A percentile compares a stretch with the other conserved stretches of the same genome.
Conservation (phyloP, 345 rosid species). For the Mangifera indica region DNA sequence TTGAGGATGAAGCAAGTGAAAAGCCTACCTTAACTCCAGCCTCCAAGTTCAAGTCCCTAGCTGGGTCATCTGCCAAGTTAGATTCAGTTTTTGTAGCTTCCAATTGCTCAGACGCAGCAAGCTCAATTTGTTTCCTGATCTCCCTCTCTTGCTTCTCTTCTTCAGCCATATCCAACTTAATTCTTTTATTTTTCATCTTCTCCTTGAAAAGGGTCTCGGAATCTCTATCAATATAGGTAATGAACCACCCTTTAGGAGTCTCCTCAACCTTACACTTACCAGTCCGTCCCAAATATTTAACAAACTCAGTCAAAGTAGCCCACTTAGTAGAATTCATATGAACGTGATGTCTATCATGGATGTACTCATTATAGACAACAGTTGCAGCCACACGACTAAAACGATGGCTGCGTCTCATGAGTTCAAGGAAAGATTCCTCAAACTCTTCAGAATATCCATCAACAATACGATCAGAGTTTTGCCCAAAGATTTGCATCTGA, state of each 20-base stretch:
- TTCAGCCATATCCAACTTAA: slow-evolving; percentile 69
- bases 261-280: slow-evolving; percentile 97
- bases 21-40: slow-evolving; percentile 71
- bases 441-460: slow-evolving; percentile 93
- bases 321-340: slow-evolving; percentile 93
- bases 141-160: slow-evolving; percentile 95
- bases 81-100: not conserved
- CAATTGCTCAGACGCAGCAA: slow-evolving; percentile 37
- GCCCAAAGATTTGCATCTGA: slow-evolving; percentile 90
- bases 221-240: slow-evolving; percentile 83
- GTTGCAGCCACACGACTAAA: slow-evolving; percentile 93
- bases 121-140: slow-evolving; percentile 76
- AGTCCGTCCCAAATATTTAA: slow-evolving; percentile 69
- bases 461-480: slow-evolving; percentile 68
- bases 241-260: slow-evolving; percentile 97
- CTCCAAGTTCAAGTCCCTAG: slow-evolving; percentile 52
- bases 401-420: slow-evolving; percentile 82
- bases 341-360: slow-evolving; percentile 80
- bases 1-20: slow-evolving; percentile 44
- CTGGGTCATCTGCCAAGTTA: not conserved
- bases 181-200: slow-evolving; percentile 78
- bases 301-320: slow-evolving; percentile 90
- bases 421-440: slow-evolving; percentile 65
- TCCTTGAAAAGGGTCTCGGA: slow-evolving; percentile 84
- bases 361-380: slow-evolving; percentile 90